A percentile compares a stretch with the other conserved stretches of the same genome.
Evolutionary conservation across 192 early-diverging fungal species (phyloP).

Genomic region (Coemansia sp.): DNA sequence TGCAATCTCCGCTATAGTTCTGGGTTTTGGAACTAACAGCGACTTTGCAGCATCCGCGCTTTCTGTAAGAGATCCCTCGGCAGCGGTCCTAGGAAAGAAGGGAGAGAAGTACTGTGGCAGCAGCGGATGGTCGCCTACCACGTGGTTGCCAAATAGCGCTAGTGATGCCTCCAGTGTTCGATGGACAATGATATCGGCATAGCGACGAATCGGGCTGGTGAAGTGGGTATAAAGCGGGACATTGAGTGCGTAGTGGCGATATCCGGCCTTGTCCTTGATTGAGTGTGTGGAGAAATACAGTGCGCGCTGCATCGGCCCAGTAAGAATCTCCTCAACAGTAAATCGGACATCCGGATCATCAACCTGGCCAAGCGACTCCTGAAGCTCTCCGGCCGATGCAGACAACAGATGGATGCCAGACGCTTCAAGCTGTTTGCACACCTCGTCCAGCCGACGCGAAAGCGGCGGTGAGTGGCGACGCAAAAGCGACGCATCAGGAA

Average conservation of each 20-base stretch:
- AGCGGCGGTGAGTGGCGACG: slow-evolving; percentile 69
- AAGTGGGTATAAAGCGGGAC: slow-evolving; percentile 97
- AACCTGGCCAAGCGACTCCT: slow-evolving; percentile 60
- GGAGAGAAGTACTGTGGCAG: slow-evolving; percentile 36
- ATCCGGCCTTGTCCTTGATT: slow-evolving; percentile 57
- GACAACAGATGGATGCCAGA: slow-evolving; percentile 62
- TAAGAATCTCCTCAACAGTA: slow-evolving; percentile 49
- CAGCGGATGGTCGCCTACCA: slow-evolving; percentile 40
- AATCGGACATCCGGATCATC: slow-evolving; percentile 21
- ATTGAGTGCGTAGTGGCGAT: slow-evolving; percentile 91
- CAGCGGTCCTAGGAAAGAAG: slow-evolving; percentile 29
- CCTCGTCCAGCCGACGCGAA: slow-evolving; percentile 28
- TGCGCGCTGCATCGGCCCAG: slow-evolving; percentile 88
- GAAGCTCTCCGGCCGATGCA: slow-evolving; percentile 57
- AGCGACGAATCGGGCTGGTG: slow-evolving; percentile 98
- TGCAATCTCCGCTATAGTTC: slow-evolving; percentile 55
- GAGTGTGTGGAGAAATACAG: slow-evolving; percentile 95
- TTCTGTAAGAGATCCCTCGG: slow-evolving; percentile 21
- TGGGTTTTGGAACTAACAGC: slow-evolving; percentile 23
- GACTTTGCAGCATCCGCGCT: neutral
- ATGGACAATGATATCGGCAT: slow-evolving; percentile 96
- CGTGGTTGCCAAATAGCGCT: slow-evolving; percentile 33
- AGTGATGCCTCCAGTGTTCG: slow-evolving; percentile 65
- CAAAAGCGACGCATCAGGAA: slow-evolving; percentile 77
- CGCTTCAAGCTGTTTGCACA: slow-evolving; percentile 47